Evolutionary conservation across 345 rosid genomes (phyloP), one percentile per base, ranked within the genome.

Genomic region (Citrus unshiu): DNA sequence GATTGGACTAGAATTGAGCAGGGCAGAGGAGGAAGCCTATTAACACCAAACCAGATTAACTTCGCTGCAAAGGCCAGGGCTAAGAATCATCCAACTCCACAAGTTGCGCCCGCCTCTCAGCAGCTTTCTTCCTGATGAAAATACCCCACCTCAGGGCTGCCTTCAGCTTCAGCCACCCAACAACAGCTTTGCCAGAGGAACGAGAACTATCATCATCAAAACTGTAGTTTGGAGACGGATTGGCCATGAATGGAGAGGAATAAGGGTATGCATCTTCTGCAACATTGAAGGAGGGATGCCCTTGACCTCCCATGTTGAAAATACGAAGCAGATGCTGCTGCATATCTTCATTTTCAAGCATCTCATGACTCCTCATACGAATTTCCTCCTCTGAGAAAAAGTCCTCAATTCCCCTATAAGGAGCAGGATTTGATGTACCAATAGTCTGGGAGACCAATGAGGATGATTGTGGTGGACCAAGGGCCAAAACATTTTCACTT

Each of bases 131-230:
- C 83, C 95, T 86, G 40, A 93, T 84, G 79, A 96, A 96, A 84
- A 94, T 90, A 2, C 99, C 99, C 99, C 99, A 96, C 77, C 98
- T 88, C 81, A 96, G 91, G 22, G 98, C 99, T 7, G 99, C 98
- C 87, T 96, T 96, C 86, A 96, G 89, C 92, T 96, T 96, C 64
- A 96, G 85, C 99, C 99, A 96, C 40, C 99, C 95, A 3, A 91
- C 92, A 59, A 96, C 98, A 80, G 99, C 97, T 78, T 90, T 94
- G 67, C 95, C 97, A 6, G 93, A 79, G 39, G 94, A 86, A 35
- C 88, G 87, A 13, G 90, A 57, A 24, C 90, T 88, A 24, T 85
- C 90, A 56, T 89, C 91, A 14, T 84, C 86, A 21, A 81, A 88
- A 60, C 82, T 79, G 29, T 80, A 84, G 83, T 79, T 86, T 13